Evolutionary conservation across 2,329 filamentous ascomycete genomes (phyloP).

Genomic region (Penicillium paneum): DNA sequence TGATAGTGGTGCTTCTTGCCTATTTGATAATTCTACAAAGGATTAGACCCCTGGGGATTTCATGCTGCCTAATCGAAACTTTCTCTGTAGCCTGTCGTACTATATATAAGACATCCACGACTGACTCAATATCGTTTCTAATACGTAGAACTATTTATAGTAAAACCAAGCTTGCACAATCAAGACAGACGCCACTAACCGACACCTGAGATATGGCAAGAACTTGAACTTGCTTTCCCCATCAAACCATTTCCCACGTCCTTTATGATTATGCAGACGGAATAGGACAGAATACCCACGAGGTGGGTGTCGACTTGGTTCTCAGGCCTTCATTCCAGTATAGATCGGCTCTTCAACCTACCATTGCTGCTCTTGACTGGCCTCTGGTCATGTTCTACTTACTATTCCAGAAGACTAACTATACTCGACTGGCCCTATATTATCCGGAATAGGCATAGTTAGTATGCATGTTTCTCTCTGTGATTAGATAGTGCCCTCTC

Average conservation of each 20-base stretch:
- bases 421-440: background rate
- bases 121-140: background rate
- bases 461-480: background rate
- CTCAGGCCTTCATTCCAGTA: background rate
- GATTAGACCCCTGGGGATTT: too few species aligned
- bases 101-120: background rate
- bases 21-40: too few species aligned
- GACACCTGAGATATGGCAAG: too few species aligned
- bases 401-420: too few species aligned
- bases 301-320: background rate
- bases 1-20: too few species aligned
- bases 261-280: background rate
- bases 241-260: background rate
- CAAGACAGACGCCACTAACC: background rate
- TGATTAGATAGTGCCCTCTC: conserved; percentile 12
- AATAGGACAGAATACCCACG: background rate
- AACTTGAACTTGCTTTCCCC: too few species aligned
- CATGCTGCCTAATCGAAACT: too few species aligned
- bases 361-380: background rate
- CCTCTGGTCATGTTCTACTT: background rate
- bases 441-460: background rate
- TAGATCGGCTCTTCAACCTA: background rate
- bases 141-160: background rate
- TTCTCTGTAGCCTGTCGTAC: too few species aligned
- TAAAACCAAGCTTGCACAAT: background rate